Evolutionary conservation across 495 filamentous ascomycete genomes (phyloP).

Genomic region (Penicillium daleae): DNA sequence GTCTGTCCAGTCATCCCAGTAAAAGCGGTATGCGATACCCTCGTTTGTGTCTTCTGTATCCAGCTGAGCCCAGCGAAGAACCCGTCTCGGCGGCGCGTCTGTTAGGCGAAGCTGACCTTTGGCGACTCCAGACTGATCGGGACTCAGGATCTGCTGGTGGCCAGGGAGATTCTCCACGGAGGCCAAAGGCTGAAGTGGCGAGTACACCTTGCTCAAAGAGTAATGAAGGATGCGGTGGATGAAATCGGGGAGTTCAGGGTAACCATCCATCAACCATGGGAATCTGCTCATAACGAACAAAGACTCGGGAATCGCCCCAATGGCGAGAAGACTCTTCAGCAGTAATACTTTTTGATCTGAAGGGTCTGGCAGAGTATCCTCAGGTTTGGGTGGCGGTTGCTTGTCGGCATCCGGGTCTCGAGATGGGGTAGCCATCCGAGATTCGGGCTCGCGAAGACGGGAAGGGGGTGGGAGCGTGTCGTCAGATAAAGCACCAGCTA

Average conservation of each 20-base stretch:
- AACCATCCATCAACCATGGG: conserved; percentile 84
- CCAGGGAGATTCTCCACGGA: conserved; percentile 44
- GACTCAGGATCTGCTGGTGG: conserved; percentile 54
- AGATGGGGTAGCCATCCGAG: conserved; percentile 47
- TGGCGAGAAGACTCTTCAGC: conserved; percentile 81
- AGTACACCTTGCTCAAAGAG: conserved; percentile 71
- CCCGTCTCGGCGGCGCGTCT: conserved; percentile 60
- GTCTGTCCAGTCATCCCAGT: conserved; percentile 97
- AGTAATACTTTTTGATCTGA: conserved; percentile 88
- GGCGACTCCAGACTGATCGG: conserved; percentile 62
- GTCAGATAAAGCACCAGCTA: conserved; percentile 84
- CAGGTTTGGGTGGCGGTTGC: conserved; percentile 47
- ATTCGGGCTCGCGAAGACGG: conserved; percentile 47
- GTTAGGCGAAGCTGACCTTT: conserved; percentile 68
- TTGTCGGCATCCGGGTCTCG: conserved; percentile 57
- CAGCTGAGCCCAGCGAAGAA: conserved; percentile 75
- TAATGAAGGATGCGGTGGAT: conserved; percentile 85
- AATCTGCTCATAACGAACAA: conserved; percentile 91
- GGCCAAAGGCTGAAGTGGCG: conserved; percentile 51
- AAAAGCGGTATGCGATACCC: conserved; percentile 80
- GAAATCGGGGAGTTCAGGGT: conserved; percentile 74
- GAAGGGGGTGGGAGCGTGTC: conserved; percentile 67
- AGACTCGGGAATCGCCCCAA: conserved; percentile 91
- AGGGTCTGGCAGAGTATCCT: conserved; percentile 72
- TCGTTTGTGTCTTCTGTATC: conserved; percentile 75